A percentile compares a stretch with the other conserved stretches of the same genome.
These are phyloP conservation scores for Olyra latifolia DNA, from an alignment of 176 grass and related monocot species.

Conservation along the genomic window DNA sequence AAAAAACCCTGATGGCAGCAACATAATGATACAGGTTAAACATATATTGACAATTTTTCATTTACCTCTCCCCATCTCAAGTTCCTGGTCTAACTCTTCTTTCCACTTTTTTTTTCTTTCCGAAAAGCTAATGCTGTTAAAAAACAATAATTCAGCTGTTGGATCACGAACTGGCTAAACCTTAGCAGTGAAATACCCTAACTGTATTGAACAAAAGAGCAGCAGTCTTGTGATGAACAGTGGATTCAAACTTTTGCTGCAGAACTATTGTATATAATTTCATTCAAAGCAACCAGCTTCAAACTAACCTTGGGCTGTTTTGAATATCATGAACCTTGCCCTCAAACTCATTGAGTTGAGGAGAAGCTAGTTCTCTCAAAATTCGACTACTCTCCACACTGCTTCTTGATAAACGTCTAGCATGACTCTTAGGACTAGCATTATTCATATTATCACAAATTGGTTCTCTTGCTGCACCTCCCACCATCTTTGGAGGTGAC, in stretches of 20 bases:
- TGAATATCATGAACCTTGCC: constrained; percentile 41
- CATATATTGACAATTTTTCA: not conserved
- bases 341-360: constrained; percentile 50
- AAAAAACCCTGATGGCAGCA: not conserved
- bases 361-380: constrained; percentile 76
- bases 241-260: constrained; percentile 3
- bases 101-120: constrained; percentile 74
- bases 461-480: constrained; percentile 42
- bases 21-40: not conserved
- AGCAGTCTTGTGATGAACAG: constrained; percentile 12
- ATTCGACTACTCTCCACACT: constrained; percentile 40
- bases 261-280: constrained; percentile 8
- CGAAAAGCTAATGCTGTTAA: constrained; percentile 48
- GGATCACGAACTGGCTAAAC: not conserved
- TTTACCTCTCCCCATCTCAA: constrained; percentile 82
- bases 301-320: constrained; percentile 60
- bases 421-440: constrained; percentile 46
- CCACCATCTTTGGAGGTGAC: constrained; percentile 43
- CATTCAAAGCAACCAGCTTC: not conserved
- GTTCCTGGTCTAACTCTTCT: constrained; percentile 84
- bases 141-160: constrained; percentile 14
- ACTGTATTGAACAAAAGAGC: not conserved
- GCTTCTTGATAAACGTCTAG: constrained; percentile 55
- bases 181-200: not conserved
- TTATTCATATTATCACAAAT: constrained; percentile 44